These are phyloP conservation scores for Scedosporium apiospermum DNA, from an alignment of 2,329 filamentous ascomycete genomes.

Conservation along the genomic window DNA sequence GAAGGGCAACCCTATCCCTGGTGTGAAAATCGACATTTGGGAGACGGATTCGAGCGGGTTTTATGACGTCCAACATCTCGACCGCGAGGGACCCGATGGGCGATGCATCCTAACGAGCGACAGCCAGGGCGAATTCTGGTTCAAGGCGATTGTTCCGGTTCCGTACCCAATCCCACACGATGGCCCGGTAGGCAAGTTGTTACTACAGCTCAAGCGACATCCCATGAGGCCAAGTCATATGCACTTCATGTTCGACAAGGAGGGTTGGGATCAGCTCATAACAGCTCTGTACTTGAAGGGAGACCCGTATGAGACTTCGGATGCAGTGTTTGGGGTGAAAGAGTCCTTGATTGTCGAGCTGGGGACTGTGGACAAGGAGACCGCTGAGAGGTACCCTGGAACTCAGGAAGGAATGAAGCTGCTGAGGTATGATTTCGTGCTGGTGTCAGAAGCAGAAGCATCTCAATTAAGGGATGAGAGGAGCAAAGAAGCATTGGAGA, in stretches of 20 bases:
- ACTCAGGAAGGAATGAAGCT: constrained; percentile 48
- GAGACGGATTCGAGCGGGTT: constrained; percentile 65
- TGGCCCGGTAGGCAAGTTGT: constrained; percentile 67
- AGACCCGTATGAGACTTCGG: constrained; percentile 73
- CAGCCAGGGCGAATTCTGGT: constrained; percentile 53
- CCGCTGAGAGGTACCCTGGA: constrained; percentile 53
- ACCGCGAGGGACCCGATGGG: constrained; percentile 31
- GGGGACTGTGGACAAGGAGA: constrained; percentile 38
- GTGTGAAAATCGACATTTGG: constrained; percentile 67
- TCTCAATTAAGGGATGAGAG: constrained; percentile 51
- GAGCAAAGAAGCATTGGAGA: constrained; percentile 56
- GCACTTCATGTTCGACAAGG: constrained; percentile 84
- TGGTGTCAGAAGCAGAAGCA: constrained; percentile 63
- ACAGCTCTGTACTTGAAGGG: constrained; percentile 74
- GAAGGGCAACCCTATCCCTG: constrained; percentile 45
- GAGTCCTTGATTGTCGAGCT: constrained; percentile 63
- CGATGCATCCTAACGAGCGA: constrained; percentile 19
- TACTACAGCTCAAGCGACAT: constrained; percentile 58
- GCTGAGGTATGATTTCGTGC: constrained; percentile 65
- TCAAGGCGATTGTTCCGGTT: constrained; percentile 74
- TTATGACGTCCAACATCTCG: constrained; percentile 66
- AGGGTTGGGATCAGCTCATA: constrained; percentile 68
- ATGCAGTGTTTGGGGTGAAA: constrained; percentile 83
- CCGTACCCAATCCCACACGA: constrained; percentile 79
- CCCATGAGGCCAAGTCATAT: constrained; percentile 71